Evolutionary conservation across 2,329 filamentous ascomycete species (phyloP).

Genomic region (Niveomyces coronatus): DNA sequence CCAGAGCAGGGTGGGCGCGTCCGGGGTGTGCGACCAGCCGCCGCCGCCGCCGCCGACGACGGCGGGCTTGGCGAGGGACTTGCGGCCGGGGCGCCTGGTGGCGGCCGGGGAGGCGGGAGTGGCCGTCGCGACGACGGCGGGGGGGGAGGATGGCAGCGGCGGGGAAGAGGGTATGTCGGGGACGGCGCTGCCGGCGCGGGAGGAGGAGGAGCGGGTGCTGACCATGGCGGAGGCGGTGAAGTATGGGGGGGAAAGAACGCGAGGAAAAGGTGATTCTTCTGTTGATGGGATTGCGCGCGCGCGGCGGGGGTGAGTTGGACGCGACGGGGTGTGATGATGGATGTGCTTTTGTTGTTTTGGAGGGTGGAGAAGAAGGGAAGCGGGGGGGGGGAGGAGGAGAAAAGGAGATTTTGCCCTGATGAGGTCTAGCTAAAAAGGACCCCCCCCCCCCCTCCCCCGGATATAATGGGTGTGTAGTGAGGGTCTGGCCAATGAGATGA

Average conservation of each 20-base stretch:
- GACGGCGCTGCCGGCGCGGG: constrained; percentile 20
- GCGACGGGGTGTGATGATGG: too few species aligned
- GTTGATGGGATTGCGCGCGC: not conserved
- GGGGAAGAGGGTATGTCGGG: constrained; percentile 14
- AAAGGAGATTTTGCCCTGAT: too few species aligned
- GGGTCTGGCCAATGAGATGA: too few species aligned
- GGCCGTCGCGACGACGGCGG: constrained; percentile 29
- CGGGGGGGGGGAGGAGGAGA: too few species aligned
- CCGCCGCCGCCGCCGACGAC: not conserved
- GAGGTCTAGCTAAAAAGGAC: too few species aligned
- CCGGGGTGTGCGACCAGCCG: constrained; percentile 36
- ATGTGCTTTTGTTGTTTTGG: not conserved
- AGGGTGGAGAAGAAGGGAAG: not conserved
- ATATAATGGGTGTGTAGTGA: too few species aligned
- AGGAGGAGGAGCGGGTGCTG: constrained; percentile 26
- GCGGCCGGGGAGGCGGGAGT: constrained; percentile 20
- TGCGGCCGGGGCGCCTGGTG: constrained; percentile 10
- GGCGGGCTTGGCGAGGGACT: constrained; percentile 1
- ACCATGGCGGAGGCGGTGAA: constrained; percentile 21
- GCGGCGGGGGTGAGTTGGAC: not conserved
- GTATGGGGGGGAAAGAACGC: not conserved
- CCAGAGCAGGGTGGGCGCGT: constrained; percentile 50
- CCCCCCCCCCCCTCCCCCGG: too few species aligned
- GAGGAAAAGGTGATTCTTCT: not conserved
- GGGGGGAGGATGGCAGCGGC: constrained; percentile 11